Percentiles rank a stretch among this genome's conserved stretches.
Evolutionary conservation across 2,329 filamentous ascomycete genomes (phyloP).

Genomic region (Colletotrichum limetticola): DNA sequence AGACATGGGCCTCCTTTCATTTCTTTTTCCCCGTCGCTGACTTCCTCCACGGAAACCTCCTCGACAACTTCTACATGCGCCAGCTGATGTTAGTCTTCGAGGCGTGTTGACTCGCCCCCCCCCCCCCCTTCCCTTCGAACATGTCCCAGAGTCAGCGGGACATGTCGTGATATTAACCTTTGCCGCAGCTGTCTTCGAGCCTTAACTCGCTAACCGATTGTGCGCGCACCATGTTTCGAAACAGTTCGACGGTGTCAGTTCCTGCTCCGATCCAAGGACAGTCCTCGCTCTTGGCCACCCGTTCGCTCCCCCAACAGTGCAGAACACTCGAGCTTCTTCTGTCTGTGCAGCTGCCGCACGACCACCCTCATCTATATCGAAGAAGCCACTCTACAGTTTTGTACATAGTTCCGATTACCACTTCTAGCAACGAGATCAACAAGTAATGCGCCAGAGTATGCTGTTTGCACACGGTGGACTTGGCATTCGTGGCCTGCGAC

Average conservation of each 20-base stretch:
- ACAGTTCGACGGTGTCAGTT: slow-evolving; percentile 21
- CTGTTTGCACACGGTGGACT: neutral
- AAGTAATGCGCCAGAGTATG: neutral
- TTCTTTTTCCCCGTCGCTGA: slow-evolving; percentile 15
- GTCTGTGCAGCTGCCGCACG: neutral
- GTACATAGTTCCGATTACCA: neutral
- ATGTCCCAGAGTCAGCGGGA: slow-evolving; percentile 7
- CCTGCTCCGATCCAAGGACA: neutral
- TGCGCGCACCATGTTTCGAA: slow-evolving; percentile 30
- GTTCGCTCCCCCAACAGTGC: neutral
- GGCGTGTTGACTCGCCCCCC: too few species aligned
- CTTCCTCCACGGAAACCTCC: slow-evolving; percentile 17
- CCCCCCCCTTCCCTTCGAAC: neutral
- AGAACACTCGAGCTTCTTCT: neutral
- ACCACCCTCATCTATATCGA: too few species aligned
- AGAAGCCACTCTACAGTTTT: neutral
- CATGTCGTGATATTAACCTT: slow-evolving; percentile 36
- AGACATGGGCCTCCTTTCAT: slow-evolving; percentile 22
- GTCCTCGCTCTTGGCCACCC: neutral
- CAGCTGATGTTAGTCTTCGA: neutral
- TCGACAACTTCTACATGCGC: slow-evolving; percentile 11
- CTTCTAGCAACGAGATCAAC: neutral
- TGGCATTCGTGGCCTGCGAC: neutral
- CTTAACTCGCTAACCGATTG: slow-evolving; percentile 20
- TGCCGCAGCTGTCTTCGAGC: slow-evolving; percentile 16